A percentile compares a stretch with the other conserved stretches of the same genome.
These are phyloP conservation scores for Aspergillus awamori DNA, from an alignment of 2,329 filamentous ascomycete species.

Conservation along the genomic window DNA sequence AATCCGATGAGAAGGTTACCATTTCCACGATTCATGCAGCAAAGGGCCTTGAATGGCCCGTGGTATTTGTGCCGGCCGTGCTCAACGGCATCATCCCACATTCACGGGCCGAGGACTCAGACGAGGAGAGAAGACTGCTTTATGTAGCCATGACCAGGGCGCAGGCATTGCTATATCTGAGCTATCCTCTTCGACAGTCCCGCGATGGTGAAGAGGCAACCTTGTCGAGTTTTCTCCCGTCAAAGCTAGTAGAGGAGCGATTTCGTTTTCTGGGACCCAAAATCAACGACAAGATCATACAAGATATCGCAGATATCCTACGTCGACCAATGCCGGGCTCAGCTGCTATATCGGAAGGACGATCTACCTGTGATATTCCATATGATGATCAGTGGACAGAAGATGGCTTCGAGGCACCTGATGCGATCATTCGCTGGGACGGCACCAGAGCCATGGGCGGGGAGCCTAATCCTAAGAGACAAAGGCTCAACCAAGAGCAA, in stretches of 20 bases:
- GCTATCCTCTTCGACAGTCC: conserved; percentile 71
- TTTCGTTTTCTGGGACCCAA: conserved; percentile 69
- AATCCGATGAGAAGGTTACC: conserved; percentile 65
- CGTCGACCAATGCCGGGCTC: conserved; percentile 62
- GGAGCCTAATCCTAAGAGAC: conserved; percentile 32
- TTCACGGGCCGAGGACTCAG: conserved; percentile 77
- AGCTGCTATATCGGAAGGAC: conserved; percentile 55
- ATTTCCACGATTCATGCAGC: conserved; percentile 96
- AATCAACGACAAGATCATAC: conserved; percentile 64
- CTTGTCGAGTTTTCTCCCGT: conserved; percentile 72
- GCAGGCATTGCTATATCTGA: conserved; percentile 82
- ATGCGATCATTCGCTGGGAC: conserved; percentile 44
- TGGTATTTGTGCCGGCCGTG: conserved; percentile 88
- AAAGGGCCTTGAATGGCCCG: conserved; percentile 94
- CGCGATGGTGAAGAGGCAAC: conserved; percentile 61
- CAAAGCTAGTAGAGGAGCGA: conserved; percentile 53
- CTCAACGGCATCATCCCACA: conserved; percentile 93
- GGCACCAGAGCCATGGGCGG: conserved; percentile 25
- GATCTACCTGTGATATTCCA: conserved; percentile 52
- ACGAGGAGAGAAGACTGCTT: conserved; percentile 84
- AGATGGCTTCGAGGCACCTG: conserved; percentile 57
- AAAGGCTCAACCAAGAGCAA: conserved; percentile 31
- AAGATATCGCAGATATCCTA: conserved; percentile 72
- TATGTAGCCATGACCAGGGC: conserved; percentile 98
- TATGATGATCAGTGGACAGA: conserved; percentile 68